Conservation (phyloP, 441 rosid species). For the Eutrema salsugineum region DNA sequence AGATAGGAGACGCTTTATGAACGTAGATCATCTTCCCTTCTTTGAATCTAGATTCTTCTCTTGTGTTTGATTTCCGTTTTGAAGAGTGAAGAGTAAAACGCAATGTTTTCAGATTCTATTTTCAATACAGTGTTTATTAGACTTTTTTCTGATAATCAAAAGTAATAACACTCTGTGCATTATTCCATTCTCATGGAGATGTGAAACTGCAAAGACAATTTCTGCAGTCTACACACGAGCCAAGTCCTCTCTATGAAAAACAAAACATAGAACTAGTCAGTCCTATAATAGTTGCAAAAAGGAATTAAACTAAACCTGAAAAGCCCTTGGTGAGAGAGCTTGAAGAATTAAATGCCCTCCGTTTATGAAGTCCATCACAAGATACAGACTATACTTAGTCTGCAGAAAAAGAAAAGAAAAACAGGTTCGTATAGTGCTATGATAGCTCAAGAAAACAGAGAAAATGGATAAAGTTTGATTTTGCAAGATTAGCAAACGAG, state of each 20-base stretch:
- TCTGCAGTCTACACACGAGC: conserved; percentile 93
- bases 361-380: conserved; percentile 85
- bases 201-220: conserved; percentile 84
- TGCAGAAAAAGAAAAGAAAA: conserved; percentile 36
- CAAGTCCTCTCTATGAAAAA: conserved; percentile 74
- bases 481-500: too few relatives aligned
- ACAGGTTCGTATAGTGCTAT: neutral
- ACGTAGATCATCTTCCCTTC: neutral
- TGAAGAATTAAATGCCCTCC: conserved; percentile 98
- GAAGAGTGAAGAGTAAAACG: too few relatives aligned
- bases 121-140: too few relatives aligned
- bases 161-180: conserved; percentile 99
- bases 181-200: conserved; percentile 90
- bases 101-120: too few relatives aligned
- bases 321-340: conserved; percentile 93
- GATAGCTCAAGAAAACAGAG: too few relatives aligned
- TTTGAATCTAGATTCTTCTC: too few relatives aligned
- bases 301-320: conserved; percentile 55
- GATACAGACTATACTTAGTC: conserved; percentile 90
- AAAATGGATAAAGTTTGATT: too few relatives aligned
- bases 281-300: neutral
- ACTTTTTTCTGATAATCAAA: too few relatives aligned
- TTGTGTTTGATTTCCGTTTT: too few relatives aligned
- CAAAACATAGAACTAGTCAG: conserved; percentile 17
- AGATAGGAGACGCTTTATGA: neutral